Evolutionary conservation across 805 yeast species (phyloP), one percentile per base, ranked within the genome.

Genomic region (Wickerhamomyces ciferrii): DNA sequence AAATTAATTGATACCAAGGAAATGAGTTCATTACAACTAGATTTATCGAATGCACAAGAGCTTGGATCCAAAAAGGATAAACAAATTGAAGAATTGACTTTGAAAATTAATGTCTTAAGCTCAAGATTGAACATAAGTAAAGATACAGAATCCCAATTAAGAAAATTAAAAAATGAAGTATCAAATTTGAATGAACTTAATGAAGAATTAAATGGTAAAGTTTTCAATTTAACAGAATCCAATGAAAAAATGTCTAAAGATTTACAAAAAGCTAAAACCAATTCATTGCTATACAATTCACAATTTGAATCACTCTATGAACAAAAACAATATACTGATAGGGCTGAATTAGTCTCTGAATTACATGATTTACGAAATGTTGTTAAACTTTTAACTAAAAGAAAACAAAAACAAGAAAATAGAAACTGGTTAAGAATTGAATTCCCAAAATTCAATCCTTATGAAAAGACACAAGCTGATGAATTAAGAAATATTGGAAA

Each of bases 61-160:
- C 47, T 34, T 2, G 9, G 43, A 3, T 18, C 44, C 25, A 20
- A 37, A 17, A 49, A 54, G 50, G 54, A 54, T 11, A 35, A 38
- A 6, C 20, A 51, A 14, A 58, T 77, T 15, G 71, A 71, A 34
- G 81, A 79, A 41, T 60, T 75, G 14, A 60, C 64, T 13, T 58
- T 78, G 45, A 78, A 75, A 50, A 64, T 78, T 10, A 61, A 67
- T 9, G 65, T 77, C 2, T 55, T 79, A 34, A 73, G 76, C 49
- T 64, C 68, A 6, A 76, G 74, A 50, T 59, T 78, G 53, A 52
- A 51, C 15, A 61, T 68, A 4, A 56, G 68, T 6, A 58, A 61
- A 35, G 53, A 54, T 0, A 63, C 65, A 17, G 70, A 68, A 29
- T 14, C 42, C 2, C 42, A 54, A 13, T 39, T 71, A 23, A 47